Percentiles rank a stretch among this genome's conserved stretches.
Evolutionary conservation across 192 early-diverging fungal genomes (phyloP).

Genomic region (Coemansia aciculifera): DNA sequence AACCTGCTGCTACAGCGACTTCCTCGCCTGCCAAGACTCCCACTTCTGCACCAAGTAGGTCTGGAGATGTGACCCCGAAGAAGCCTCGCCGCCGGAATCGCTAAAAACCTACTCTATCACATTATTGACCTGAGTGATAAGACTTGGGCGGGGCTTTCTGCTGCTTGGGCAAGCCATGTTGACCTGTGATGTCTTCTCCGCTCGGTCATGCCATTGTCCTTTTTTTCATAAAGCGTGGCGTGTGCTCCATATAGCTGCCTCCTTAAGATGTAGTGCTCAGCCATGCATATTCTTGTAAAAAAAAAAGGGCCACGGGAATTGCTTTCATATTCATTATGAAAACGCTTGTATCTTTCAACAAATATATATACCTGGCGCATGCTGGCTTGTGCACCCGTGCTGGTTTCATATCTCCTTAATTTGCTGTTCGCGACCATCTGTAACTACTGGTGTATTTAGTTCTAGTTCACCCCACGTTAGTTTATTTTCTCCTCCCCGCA

Average conservation of each 20-base stretch:
- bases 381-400: neutral
- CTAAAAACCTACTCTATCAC: neutral
- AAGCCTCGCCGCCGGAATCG: constrained; percentile 26
- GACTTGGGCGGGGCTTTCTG: neutral
- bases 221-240: neutral
- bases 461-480: neutral
- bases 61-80: constrained; percentile 9
- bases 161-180: neutral
- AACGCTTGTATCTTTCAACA: neutral
- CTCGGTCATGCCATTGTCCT: neutral
- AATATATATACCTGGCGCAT: neutral
- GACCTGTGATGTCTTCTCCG: neutral
- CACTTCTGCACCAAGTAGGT: neutral
- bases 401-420: neutral
- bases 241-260: neutral
- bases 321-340: neutral
- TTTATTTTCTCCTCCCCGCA: neutral
- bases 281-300: constrained; percentile 1
- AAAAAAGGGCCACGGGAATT: neutral
- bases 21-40: neutral
- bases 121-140: neutral
- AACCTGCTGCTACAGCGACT: neutral
- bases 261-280: neutral
- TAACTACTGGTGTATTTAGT: neutral
- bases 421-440: neutral